Evolutionary conservation across 768 basidiomycete species (phyloP), one percentile per base, ranked within the genome.

Genomic region (Mycena sanguinolenta): DNA sequence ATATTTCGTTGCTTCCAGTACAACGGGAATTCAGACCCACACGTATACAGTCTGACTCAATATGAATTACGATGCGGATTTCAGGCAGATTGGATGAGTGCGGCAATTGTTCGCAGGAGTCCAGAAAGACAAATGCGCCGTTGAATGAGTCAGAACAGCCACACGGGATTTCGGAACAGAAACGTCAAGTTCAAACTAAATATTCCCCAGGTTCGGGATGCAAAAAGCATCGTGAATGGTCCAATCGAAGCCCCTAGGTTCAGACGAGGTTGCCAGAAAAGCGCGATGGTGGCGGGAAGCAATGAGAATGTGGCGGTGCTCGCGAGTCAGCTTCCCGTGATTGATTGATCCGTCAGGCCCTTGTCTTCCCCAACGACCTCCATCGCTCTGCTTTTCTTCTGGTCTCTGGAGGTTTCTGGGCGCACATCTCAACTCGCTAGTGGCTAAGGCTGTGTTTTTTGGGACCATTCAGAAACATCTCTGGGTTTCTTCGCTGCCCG

Each of bases 81-180:
- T 49, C 46, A 23, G 46, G 25, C 46, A 49, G 46, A 44, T 44
- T 44, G 42, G 16, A 44, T 44, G 16, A 17, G 42, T 44, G 42
- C 21, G 42, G 38, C 38, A 21, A 44, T 44, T 44, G 8, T 44
- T 44, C n/a, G n/a, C n/a, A n/a, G n/a, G n/a, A n/a, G n/a, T n/a
- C n/a, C 21, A 49, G 46, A 49, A 49, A 49, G 46, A 49, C 46
- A 49, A 49, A 49, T 49, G 12, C 46, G n/a, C 42, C 42, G 42
- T 44, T 44, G n/a, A 49, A 49, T 49, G 46, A 49, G 46, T 49
- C n/a, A 49, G 46, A 49, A 49, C 46, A 49, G 46, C 46, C 42
- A 44, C 5, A n/a, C n/a, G n/a, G n/a, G n/a, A n/a, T n/a, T n/a
- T n/a, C n/a, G n/a, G n/a, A n/a, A n/a, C n/a, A n/a, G n/a, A n/a